Evolutionary conservation across 169 alveolate species (phyloP), one percentile per base, ranked within the genome.

Genomic region (Eimeria acervulina): DNA sequence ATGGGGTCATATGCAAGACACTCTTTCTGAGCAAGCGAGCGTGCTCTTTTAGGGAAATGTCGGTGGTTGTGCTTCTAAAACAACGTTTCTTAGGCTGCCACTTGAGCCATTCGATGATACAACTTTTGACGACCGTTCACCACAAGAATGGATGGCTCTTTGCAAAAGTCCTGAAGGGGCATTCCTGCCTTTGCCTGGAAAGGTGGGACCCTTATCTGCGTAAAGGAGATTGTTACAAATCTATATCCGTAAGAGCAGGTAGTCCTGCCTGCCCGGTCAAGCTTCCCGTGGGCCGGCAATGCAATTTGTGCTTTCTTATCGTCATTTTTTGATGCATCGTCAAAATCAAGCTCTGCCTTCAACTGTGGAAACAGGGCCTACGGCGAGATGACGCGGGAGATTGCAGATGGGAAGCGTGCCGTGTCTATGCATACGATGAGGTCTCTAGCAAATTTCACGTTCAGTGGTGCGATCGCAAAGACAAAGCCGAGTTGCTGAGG

Each of bases 91-190:
- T 63, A 95, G 96, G 99, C 97, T 98, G 0, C 99, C 98, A n/a
- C 96, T 98, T 68, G 99, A 98, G 92, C 98, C 98, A 31, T 98
- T 98, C 96, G 99, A 98, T 95, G 99, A 98, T 96, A 97, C 98
- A 74, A 98, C 98, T 38, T 98, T 96, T 95, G 99, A 98, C 94
- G 98, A 98, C 70, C 97, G 98, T 52, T 93, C 98, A 17, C 98
- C 99, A 17, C 97, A 97, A 51, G 99, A 98, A 88, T 98, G 99
- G 99, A 97, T 98, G 68, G 97, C 96, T 89, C 96, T 85, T 98
- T 98, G 96, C 81, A 90, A 44, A 31, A 42, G 63, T 95, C 87
- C 81, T 1, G 98, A 93, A 96, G 98, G 98, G 85, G 97, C 93
- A 89, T 97, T 96, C 98, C 94, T 89, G 47, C 97, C 95, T 15